Evolutionary conservation across 2,329 filamentous ascomycete genomes (phyloP), one percentile per base, ranked within the genome.

Genomic region (Diaporthe sp.): DNA sequence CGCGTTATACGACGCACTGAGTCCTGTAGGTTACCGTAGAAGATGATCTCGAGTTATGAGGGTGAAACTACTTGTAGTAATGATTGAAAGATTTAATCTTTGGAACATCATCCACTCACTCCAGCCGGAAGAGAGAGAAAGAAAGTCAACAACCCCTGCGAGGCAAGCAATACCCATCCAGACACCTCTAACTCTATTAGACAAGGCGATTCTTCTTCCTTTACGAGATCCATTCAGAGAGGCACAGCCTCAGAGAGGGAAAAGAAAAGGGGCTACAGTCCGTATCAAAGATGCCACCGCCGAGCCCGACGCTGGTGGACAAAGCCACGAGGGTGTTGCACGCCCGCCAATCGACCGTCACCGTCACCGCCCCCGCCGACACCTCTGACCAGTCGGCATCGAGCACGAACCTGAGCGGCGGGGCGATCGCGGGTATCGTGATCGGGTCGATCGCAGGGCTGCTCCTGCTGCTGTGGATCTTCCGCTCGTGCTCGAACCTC

Each of bases 391-490:
- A 78, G 19, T 75, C 77, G 9, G 70, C 77, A 2, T 79, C 79
- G 0, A 62, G 77, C 44, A 80, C 75, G n/a, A 77, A 73, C 15
- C 82, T 89, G 17, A 85, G 82, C 57, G 87, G 86, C 67, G 88
- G 88, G 61, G 87, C 86, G 62, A 89, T 89, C 68, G 87, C 87
- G 0, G 88, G 87, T 61, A 89, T 89, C 75, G 86, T 89, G 62
- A 85, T 89, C 76, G 87, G 87, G 28, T 86, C 86, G 34, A 82
- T 89, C 70, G 83, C 79, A 61, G 87, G 87, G n/a, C 78, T 87
- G 55, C 80, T 89, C 17, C 81, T 89, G 0, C 75, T 89, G 4
- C 75, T 86, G 49, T 89, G 88, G 88, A 80, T 89, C 76, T 72
- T 89, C 77, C 83, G 84, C 8, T 87, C 86, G 2, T 88, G 86